Evolutionary conservation across 139 green algal genomes (phyloP), one percentile per base, ranked within the genome.

Genomic region (Diplosphaera chodatii): DNA sequence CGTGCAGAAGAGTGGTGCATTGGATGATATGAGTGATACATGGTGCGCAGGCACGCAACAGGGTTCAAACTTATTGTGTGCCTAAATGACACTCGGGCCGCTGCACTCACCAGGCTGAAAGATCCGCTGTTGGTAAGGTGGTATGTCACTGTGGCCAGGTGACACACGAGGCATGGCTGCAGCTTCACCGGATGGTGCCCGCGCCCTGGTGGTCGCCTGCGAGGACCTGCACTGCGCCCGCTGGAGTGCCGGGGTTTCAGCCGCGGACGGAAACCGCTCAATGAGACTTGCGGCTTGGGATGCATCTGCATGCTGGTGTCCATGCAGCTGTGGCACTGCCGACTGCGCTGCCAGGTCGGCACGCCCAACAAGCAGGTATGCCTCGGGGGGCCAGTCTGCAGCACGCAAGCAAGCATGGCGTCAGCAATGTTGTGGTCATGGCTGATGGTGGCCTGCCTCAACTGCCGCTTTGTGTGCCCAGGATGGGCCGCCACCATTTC

Each of bases 271-370:
- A 25, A 59, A 59, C 3, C 48, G 13, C 48, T 59, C 48, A 25
- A 59, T 21, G 18, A 59, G 48, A 3, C 13, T 59, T 3, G 48
- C 48, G 18, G 48, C 48, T 25, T 10, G 48, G 64, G 31, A 71
- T 25, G 40, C 68, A 32, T 34, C 64, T 56, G 71, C 25, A 31
- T 28, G 34, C 30, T 10, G 40, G 29, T 31, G 63, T 31, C 25
- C 25, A n/a, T 32, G 25, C 16, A 23, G 55, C 1, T 41, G 40
- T 5, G 63, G 63, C 41, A 62, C 83, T 1, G 80, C 69, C 40
- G 88, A 70, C 20, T 80, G 90, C 33, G 89, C 86, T 5, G 90
- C 92, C 16, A 98, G 85, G 71, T 98, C 93, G 32, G 94, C 82
- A 0, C 93, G 75, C 0, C 89, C 90, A 16, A 97, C 81, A 48